Conservation (phyloP, 2,329 filamentous ascomycete species). For the Colletotrichum sp. region DNA sequence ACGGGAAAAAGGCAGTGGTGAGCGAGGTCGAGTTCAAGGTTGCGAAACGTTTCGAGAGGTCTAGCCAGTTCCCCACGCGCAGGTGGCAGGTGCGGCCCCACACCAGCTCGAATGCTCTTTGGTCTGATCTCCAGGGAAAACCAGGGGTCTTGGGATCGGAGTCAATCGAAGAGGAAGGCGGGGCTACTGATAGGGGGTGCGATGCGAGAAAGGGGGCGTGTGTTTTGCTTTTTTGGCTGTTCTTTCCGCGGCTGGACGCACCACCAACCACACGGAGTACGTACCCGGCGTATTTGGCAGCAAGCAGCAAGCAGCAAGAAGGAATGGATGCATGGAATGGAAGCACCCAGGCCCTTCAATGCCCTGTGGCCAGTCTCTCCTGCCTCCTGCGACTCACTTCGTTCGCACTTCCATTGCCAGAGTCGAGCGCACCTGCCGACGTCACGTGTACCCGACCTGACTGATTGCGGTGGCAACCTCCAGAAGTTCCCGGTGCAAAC, state of each 20-base stretch:
- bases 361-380: too few relatives aligned
- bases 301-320: neutral
- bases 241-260: neutral
- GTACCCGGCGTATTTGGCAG: neutral
- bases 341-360: neutral
- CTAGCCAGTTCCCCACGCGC: conserved; percentile 20
- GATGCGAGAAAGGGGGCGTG: neutral
- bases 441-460: neutral
- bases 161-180: conserved; percentile 14
- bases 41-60: conserved; percentile 18
- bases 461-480: neutral
- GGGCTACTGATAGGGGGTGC: too few relatives aligned
- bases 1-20: neutral
- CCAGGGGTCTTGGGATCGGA: conserved; percentile 24
- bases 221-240: too few relatives aligned
- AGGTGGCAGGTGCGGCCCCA: conserved; percentile 24
- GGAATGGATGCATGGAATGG: neutral
- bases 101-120: conserved; percentile 35
- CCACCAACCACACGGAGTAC: neutral
- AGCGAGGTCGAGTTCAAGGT: conserved; percentile 7
- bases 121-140: conserved; percentile 35
- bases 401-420: too few relatives aligned
- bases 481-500: neutral
- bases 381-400: too few relatives aligned
- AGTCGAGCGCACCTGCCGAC: too few relatives aligned